Conservation (phyloP, 257 asterid species). For the Solanum medicagineum region DNA sequence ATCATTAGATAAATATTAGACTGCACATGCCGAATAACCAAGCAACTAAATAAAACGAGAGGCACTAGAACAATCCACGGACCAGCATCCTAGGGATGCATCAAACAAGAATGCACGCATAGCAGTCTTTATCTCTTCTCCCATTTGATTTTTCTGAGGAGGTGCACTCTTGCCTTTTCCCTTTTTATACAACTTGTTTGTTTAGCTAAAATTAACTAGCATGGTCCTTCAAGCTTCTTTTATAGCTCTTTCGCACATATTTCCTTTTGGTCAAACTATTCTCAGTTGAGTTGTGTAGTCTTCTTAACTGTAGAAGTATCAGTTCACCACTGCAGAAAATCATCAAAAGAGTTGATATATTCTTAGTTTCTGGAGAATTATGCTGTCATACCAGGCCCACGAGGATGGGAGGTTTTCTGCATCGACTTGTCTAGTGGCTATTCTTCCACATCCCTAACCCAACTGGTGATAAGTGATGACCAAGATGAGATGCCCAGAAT, state of each 20-base stretch:
- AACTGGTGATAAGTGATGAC: neutral
- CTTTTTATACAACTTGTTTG: neutral
- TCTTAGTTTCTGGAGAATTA: neutral
- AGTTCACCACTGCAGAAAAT: neutral
- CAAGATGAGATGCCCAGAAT: neutral
- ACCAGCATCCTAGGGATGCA: neutral
- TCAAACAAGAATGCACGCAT: neutral
- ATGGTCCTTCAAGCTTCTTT: neutral
- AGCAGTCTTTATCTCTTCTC: neutral
- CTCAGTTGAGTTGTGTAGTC: neutral
- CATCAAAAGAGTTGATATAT: neutral
- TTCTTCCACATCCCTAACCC: neutral
- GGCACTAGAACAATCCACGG: neutral
- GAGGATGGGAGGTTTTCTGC: neutral
- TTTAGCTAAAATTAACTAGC: neutral
- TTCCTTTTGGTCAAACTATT: neutral
- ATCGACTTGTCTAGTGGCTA: neutral
- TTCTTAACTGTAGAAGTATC: neutral
- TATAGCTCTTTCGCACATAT: neutral
- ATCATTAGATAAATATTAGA: neutral
- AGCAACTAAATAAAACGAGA: neutral
- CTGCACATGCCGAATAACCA: neutral
- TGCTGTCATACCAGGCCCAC: neutral
- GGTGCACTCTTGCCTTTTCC: neutral
- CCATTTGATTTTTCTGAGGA: neutral